Evolutionary conservation across 257 asterid species (phyloP).

Genomic region (Solanum sitiens): DNA sequence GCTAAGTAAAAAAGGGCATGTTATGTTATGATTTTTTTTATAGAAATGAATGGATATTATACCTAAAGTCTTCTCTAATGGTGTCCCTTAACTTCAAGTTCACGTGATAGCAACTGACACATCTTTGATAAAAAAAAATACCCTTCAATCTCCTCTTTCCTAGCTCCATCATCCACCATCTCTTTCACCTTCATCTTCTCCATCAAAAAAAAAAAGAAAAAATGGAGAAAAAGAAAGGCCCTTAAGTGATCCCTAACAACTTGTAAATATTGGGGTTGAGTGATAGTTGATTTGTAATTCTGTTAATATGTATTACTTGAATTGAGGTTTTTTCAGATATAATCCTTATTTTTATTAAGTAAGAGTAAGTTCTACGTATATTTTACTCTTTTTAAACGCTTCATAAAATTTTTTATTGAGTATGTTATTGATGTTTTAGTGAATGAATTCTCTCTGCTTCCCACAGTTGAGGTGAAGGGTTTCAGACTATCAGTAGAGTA

Average conservation of each 20-base stretch:
- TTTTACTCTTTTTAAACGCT: neutral
- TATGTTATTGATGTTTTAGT: neutral
- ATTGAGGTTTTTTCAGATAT: fast-evolving
- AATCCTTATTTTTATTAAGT: neutral
- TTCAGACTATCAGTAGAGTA: neutral
- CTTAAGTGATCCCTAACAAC: neutral
- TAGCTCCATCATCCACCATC: neutral
- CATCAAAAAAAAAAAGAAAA: neutral
- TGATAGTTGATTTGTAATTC: neutral
- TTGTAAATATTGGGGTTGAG: neutral
- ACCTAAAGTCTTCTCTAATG: neutral
- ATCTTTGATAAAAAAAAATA: neutral
- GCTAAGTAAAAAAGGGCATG: neutral
- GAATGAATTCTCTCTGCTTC: neutral
- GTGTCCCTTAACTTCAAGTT: neutral
- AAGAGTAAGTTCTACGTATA: neutral
- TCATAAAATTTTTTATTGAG: neutral
- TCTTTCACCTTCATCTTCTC: neutral
- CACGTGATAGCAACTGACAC: neutral
- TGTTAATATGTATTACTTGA: neutral
- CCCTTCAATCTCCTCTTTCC: neutral
- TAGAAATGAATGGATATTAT: neutral
- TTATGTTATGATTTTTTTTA: neutral
- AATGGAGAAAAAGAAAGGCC: neutral
- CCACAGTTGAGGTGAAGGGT: neutral